Base-by-base conservation (phyloP, 164 flowering plant species). In the grape (Vitis vinifera) region DNA sequence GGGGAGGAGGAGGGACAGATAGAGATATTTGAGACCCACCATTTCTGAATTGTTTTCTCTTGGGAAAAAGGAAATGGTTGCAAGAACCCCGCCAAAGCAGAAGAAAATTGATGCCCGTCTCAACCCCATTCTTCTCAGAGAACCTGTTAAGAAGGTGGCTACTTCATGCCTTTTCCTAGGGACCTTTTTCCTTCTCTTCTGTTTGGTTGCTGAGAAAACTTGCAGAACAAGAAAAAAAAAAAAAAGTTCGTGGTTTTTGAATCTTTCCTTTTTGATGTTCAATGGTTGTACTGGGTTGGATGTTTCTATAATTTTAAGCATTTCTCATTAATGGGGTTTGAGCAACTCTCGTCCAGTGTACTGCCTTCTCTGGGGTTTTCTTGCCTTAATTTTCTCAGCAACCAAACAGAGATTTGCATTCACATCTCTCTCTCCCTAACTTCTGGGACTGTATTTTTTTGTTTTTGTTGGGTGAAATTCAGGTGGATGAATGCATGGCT, bases 401-500 rank as follows among this genome's bases (percentile, higher is more conserved):
- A 17, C 52, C 59, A 50, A 65, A 9, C 47, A 27, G 2, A 3
- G 19, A 65, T 48, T n/a, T 49, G 37, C 53, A 8, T 7, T 48
- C 29, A 49, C 10, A 12, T 44, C 29, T 63, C 29, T 63, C 29
- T 63, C 10, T 23, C 27, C 27, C 27, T 23, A 23, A 23, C 27
- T 1, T 68, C 13, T 49, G 31, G 1, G 56, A 27, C 69, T 23
- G 27, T 1, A 1, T 29, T 63, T 56, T 15, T 12, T 5, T 23
- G 9, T 12, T 53, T 29, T 61, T 29, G 60, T 3, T 11, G 65
- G 78, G 51, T 63, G 69, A 44, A 19, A 51, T 23, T 23, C 27
- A 72, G 90, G 97, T 95, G 89, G 97, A 95, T 73, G 77, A 77
- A 63, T 93, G 96, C 74, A 87, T 95, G 93, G 93, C 88, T 55